phyloP scores from a whole-genome alignment of 305 asterid genomes.

The Plantago coronopus region DNA sequence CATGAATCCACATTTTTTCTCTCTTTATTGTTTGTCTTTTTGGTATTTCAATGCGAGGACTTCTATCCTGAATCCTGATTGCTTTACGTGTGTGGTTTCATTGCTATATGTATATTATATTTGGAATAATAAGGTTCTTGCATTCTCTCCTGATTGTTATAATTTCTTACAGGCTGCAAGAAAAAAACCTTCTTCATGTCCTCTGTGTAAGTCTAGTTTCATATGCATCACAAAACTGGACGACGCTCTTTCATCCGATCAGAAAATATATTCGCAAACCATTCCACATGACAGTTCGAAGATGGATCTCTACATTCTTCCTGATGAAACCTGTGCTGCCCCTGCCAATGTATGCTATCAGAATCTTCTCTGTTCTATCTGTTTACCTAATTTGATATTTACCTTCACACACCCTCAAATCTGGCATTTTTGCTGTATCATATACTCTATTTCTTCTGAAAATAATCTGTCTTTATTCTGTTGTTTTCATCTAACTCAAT shows the following conservation, averaged over 20 bases:
- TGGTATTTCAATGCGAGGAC: too few relatives aligned
- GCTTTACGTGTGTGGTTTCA: too few relatives aligned
- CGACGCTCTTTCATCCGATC: constrained; percentile 66
- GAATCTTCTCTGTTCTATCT: constrained; percentile 5
- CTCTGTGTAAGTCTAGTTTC: constrained; percentile 75
- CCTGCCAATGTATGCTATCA: constrained; percentile 44
- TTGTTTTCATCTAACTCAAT: constrained; percentile 1
- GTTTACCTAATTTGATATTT: constrained; percentile 5
- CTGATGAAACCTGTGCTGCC: constrained; percentile 33
- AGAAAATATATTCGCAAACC: constrained; percentile 85
- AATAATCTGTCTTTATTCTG: not conserved
- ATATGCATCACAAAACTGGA: constrained; percentile 66
- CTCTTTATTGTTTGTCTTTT: too few relatives aligned
- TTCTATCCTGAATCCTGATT: too few relatives aligned
- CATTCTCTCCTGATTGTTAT: constrained; percentile 6
- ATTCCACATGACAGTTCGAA: constrained; percentile 42
- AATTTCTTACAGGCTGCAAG: constrained; percentile 36
- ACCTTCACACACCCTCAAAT: constrained; percentile 11
- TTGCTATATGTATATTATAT: not conserved
- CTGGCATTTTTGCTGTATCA: not conserved
- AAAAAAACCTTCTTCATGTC: constrained; percentile 58
- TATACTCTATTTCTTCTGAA: not conserved
- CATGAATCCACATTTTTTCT: too few relatives aligned
- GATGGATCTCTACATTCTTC: constrained; percentile 51
- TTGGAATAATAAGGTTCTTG: not conserved